Percentiles rank a stretch among this genome's conserved stretches.
phyloP scores from a whole-genome alignment of 2,329 filamentous ascomycete genomes.

The Trichoderma citrinoviride region DNA sequence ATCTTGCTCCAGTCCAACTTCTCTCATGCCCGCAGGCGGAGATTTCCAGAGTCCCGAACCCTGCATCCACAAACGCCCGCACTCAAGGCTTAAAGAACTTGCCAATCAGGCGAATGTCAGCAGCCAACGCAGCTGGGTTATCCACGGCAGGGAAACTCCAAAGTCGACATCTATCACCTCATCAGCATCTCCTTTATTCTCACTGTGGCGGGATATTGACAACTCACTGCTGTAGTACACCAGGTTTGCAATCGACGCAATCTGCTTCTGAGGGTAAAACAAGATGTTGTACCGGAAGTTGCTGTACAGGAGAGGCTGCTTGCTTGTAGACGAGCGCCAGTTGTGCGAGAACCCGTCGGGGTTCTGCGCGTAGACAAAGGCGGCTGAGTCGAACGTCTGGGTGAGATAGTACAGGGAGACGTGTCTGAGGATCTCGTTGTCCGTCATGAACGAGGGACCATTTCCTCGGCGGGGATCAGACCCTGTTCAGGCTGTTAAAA shows the following conservation, averaged over 20 bases:
- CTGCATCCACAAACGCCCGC: neutral
- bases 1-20: no score
- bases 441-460: slow-evolving; percentile 22
- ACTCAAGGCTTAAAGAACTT: neutral
- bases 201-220: no score
- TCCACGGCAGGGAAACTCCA: neutral
- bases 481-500: neutral
- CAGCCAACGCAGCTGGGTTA: neutral
- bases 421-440: slow-evolving; percentile 26
- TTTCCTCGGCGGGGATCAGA: neutral
- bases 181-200: neutral
- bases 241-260: slow-evolving; percentile 25
- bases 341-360: slow-evolving; percentile 20
- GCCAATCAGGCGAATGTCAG: neutral
- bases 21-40: no score
- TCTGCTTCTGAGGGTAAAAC: slow-evolving; percentile 24
- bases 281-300: slow-evolving; percentile 26
- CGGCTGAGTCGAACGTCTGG: slow-evolving; percentile 26
- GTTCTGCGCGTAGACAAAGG: slow-evolving; percentile 24
- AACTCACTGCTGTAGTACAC: slow-evolving; percentile 23
- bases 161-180: neutral
- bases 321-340: slow-evolving; percentile 21
- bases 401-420: slow-evolving; percentile 30
- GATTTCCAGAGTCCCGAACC: no score
- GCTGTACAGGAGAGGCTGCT: slow-evolving; percentile 24